Percentiles rank a stretch among this genome's conserved stretches.
These are phyloP conservation scores for Mycena metata DNA, from an alignment of 768 basidiomycete species.

Conservation along the genomic window DNA sequence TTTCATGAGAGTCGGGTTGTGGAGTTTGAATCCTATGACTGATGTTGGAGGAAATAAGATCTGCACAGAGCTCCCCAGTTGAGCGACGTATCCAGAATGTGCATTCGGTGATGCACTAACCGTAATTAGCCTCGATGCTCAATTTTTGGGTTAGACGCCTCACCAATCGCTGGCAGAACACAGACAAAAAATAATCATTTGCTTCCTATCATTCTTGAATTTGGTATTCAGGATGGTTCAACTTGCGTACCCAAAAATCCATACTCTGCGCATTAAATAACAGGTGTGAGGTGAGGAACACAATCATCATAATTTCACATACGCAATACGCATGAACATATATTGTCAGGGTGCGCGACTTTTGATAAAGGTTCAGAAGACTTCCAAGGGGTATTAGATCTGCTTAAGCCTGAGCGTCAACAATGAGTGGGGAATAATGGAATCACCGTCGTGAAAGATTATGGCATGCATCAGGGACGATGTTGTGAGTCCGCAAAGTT, in stretches of 20 bases:
- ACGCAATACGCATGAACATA: constrained; percentile 1
- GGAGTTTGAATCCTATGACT: background rate
- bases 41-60: background rate
- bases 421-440: background rate
- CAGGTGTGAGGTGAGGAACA: too few relatives aligned
- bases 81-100: constrained; percentile 11
- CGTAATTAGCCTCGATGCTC: background rate
- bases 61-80: background rate
- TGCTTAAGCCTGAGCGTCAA: background rate
- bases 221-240: background rate
- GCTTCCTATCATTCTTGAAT: background rate
- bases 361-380: background rate
- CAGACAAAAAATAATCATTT: background rate
- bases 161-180: background rate
- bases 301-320: background rate
- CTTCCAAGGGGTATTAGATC: background rate
- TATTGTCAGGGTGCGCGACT: background rate
- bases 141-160: background rate
- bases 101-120: background rate
- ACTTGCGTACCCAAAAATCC: background rate
- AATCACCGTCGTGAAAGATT: background rate
- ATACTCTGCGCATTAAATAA: background rate
- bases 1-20: background rate
- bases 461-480: background rate
- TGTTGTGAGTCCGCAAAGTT: background rate